phyloP scores from a whole-genome alignment of 2,329 filamentous ascomycete genomes.

The Onygenales sp. region DNA sequence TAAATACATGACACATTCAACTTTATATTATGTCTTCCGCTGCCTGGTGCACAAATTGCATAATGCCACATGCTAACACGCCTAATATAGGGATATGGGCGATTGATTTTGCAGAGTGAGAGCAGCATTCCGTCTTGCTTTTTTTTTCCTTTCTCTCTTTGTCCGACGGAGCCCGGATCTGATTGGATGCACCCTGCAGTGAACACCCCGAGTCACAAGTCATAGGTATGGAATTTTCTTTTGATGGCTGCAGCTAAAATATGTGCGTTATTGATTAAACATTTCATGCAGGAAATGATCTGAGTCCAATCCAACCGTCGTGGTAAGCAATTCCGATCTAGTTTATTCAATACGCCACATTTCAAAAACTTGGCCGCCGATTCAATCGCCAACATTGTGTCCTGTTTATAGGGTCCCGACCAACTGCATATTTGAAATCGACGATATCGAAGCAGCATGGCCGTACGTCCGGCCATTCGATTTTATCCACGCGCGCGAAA shows the following conservation, averaged over 20 bases:
- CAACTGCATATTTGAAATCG: conserved; percentile 17
- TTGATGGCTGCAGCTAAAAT: background rate
- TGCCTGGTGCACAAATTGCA: no score
- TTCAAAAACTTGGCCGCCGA: no score
- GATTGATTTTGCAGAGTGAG: conserved; percentile 30
- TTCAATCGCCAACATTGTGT: background rate
- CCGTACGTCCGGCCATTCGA: conserved; percentile 8
- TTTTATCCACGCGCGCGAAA: conserved; percentile 16
- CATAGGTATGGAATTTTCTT: conserved; percentile 9
- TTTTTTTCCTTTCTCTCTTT: no score
- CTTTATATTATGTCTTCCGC: no score
- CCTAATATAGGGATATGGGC: conserved; percentile 27
- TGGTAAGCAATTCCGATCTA: background rate
- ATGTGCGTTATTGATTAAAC: background rate
- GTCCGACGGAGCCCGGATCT: conserved; percentile 6
- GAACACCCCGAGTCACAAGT: background rate
- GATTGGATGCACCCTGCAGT: background rate
- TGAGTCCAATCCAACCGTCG: conserved; percentile 5
- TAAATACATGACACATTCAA: conserved; percentile 3
- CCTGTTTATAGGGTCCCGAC: conserved; percentile 14
- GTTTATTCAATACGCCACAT: no score
- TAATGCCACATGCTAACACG: conserved; percentile 6
- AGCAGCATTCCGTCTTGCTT: conserved; percentile 10
- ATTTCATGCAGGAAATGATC: conserved; percentile 3
- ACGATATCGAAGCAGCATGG: conserved; percentile 18